Evolutionary conservation across 2,329 filamentous ascomycete species (phyloP).

Genomic region (Gliomastix tumulicola): DNA sequence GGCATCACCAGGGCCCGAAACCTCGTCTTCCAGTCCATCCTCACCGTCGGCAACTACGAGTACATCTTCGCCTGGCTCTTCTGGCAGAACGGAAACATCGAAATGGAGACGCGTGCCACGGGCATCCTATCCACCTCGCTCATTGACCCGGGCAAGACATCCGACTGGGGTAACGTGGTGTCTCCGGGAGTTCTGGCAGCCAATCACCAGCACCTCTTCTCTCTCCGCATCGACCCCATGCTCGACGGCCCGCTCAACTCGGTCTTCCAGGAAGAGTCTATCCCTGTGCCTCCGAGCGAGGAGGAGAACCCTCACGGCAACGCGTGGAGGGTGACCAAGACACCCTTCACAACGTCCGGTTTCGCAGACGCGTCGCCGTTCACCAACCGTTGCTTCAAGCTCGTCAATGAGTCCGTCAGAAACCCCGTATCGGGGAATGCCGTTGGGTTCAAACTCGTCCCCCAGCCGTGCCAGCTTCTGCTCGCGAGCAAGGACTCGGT

Average conservation of each 20-base stretch:
- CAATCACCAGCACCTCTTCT: slow-evolving; percentile 60
- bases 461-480: slow-evolving; percentile 35
- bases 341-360: slow-evolving; percentile 11
- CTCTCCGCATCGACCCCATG: slow-evolving; percentile 53
- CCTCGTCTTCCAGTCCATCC: slow-evolving; percentile 50
- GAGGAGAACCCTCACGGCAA: slow-evolving; percentile 69
- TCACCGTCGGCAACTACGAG: slow-evolving; percentile 54
- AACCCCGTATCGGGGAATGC: not conserved
- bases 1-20: slow-evolving; percentile 44
- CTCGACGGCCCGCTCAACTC: slow-evolving; percentile 54
- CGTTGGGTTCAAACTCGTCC: slow-evolving; percentile 23
- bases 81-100: slow-evolving; percentile 35
- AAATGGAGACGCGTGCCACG: slow-evolving; percentile 13
- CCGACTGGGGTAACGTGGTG: slow-evolving; percentile 48
- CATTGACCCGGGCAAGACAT: slow-evolving; percentile 37
- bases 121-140: slow-evolving; percentile 33
- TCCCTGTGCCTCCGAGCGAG: slow-evolving; percentile 55
- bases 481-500: slow-evolving; percentile 35
- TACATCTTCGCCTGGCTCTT: slow-evolving; percentile 33
- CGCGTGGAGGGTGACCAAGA: slow-evolving; percentile 48
- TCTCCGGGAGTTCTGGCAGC: slow-evolving; percentile 50
- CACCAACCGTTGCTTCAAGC: slow-evolving; percentile 39
- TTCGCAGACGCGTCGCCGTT: slow-evolving; percentile 21
- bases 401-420: not conserved
- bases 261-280: slow-evolving; percentile 58